Conservation (phyloP, 2,329 filamentous ascomycete genomes). For the Trichoderma lentiforme region DNA sequence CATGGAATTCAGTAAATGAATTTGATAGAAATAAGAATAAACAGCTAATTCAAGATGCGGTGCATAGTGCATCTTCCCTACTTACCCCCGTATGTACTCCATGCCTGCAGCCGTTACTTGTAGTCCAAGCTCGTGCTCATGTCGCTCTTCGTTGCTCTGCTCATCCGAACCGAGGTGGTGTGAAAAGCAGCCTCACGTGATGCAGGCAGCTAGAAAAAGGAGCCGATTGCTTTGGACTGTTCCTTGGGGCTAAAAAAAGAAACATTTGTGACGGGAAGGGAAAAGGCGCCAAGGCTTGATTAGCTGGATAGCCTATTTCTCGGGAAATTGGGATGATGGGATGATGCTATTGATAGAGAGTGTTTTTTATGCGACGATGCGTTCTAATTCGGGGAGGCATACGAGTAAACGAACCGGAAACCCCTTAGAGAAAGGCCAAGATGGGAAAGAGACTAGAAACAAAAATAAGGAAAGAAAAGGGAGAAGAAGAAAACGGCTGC, state of each 20-base stretch:
- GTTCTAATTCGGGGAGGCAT: neutral
- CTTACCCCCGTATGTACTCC: neutral
- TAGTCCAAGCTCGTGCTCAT: neutral
- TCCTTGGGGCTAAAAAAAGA: constrained; percentile 5
- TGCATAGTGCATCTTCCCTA: neutral
- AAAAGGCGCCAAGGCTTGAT: neutral
- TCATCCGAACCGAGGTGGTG: neutral
- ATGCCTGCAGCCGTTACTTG: neutral
- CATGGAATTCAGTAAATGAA: neutral
- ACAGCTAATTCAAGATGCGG: neutral
- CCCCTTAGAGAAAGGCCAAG: neutral
- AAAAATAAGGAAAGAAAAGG: neutral
- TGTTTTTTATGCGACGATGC: neutral
- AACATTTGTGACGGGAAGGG: neutral
- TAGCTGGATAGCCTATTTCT: neutral
- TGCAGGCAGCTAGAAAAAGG: neutral
- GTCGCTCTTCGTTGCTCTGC: neutral
- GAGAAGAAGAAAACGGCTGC: neutral
- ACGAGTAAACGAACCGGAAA: neutral
- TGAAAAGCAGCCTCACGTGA: neutral
- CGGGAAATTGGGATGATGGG: neutral
- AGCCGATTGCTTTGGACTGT: neutral
- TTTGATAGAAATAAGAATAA: neutral
- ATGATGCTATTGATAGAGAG: neutral
- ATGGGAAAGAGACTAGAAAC: neutral